Evolutionary conservation across 2,329 filamentous ascomycete genomes (phyloP).

Genomic region (Diaporthe citrichinensis): DNA sequence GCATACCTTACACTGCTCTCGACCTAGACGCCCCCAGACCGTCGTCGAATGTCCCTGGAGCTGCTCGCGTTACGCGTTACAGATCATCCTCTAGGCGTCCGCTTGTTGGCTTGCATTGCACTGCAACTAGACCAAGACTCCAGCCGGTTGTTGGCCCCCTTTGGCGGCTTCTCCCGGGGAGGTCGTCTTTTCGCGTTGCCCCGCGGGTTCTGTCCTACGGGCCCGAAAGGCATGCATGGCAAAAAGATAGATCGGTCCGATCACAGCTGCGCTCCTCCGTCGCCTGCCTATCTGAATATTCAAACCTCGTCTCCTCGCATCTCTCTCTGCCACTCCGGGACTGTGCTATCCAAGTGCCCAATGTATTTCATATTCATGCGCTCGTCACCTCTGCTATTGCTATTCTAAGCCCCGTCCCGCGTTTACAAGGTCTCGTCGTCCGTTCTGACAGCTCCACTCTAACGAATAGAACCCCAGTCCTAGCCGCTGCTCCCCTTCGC

Average conservation of each 20-base stretch:
- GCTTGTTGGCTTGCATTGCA: constrained; percentile 27
- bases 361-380: constrained; percentile 39
- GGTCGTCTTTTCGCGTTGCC: constrained; percentile 30
- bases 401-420: constrained; percentile 38
- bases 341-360: constrained; percentile 32
- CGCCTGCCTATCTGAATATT: constrained; percentile 27
- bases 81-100: constrained; percentile 11
- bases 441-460: constrained; percentile 41
- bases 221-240: constrained; percentile 23
- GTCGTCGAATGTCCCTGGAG: constrained; percentile 33
- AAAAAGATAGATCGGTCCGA: constrained; percentile 39
- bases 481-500: constrained; percentile 42
- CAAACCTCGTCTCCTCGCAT: constrained; percentile 28
- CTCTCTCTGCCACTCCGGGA: constrained; percentile 17
- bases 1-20: constrained; percentile 41
- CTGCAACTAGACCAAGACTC: constrained; percentile 18
- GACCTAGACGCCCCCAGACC: constrained; percentile 45
- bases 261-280: constrained; percentile 28
- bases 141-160: constrained; percentile 17
- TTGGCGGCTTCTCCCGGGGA: constrained; percentile 24
- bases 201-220: constrained; percentile 36
- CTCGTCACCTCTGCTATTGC: constrained; percentile 36
- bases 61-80: constrained; percentile 30
- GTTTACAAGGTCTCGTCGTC: constrained; percentile 41
- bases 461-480: constrained; percentile 42